These are phyloP conservation scores for Botrytis squamosa DNA, from an alignment of 2,329 filamentous ascomycete species.

Conservation along the genomic window DNA sequence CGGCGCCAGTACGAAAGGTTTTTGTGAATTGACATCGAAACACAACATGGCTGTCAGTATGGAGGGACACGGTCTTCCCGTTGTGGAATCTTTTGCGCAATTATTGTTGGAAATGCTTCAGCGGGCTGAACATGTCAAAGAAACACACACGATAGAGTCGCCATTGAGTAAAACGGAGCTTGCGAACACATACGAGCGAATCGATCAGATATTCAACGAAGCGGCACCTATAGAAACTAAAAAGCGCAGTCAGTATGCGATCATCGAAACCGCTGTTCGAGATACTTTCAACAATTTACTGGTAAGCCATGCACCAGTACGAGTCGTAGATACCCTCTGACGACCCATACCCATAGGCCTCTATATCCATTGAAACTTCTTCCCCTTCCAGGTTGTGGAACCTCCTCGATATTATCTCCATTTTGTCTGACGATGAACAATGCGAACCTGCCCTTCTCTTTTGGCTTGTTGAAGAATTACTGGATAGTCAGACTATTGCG, in stretches of 20 bases:
- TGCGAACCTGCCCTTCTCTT: conserved; percentile 80
- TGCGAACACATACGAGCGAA: conserved; percentile 47
- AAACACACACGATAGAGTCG: conserved; percentile 64
- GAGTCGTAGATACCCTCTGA: conserved; percentile 38
- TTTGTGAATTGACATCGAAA: neutral
- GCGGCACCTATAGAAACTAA: conserved; percentile 34
- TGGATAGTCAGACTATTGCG: conserved; percentile 93
- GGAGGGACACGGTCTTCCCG: conserved; percentile 53
- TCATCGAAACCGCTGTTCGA: conserved; percentile 81
- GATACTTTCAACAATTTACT: conserved; percentile 76
- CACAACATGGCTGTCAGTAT: conserved; percentile 38
- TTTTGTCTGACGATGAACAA: conserved; percentile 78
- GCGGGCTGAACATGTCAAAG: conserved; percentile 59
- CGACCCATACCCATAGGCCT: conserved; percentile 55
- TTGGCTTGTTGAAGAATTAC: conserved; percentile 88
- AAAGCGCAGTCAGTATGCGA: conserved; percentile 55
- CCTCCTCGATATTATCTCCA: conserved; percentile 84
- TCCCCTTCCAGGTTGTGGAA: conserved; percentile 88
- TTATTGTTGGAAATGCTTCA: conserved; percentile 58
- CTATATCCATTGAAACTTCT: conserved; percentile 72
- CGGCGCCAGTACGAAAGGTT: neutral
- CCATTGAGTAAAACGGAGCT: conserved; percentile 70
- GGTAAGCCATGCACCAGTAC: conserved; percentile 51
- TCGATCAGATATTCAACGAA: conserved; percentile 45
- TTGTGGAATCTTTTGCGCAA: conserved; percentile 52